Base-by-base conservation (phyloP, 192 early-diverging fungal species). In the Diversispora epigaea region DNA sequence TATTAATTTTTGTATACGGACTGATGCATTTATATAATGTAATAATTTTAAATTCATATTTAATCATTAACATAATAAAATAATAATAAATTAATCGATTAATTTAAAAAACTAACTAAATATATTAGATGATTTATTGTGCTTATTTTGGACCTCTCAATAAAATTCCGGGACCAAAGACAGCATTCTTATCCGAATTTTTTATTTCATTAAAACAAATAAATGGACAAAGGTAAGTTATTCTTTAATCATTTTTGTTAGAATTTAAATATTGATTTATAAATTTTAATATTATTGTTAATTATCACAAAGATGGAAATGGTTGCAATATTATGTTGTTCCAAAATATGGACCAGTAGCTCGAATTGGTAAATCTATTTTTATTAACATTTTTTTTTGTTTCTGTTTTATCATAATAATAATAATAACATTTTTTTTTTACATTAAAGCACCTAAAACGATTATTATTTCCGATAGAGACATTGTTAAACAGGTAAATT, bases 401-500 rank as follows among this genome's bases (percentile, higher is more conserved):
- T 68, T 47, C 6, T 47, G 10, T 17, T 46, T 61, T 61, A 0
- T 22, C 3, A 6, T 22, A 10, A 61, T 45, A 68, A 68, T 22
- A 21, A 6, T 22, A 10, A 61, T 45, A 68, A 68, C 45, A 4
- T 46, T n/a, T 68, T 19, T 67, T 15, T 49, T 17, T n/a, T n/a
- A n/a, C n/a, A n/a, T n/a, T n/a, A 47, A 45, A 68, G 66, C 66
- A 25, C 76, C 65, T 25, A 50, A 21, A 10, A 6, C 17, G 4
- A 32, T 82, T 11, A 52, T 55, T 15, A 57, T 82, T 19, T 46
- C 78, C 0, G 81, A 82, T 56, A 82, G 79, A 73, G 52, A 58
- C 46, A 79, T 79, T 63, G 12, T 75, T 25, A 82, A 82, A 57
- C 71, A 82, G 61, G 67, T 82, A 46, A 40, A 21, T n/a, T n/a